Evolutionary conservation across 2,329 filamentous ascomycete species (phyloP).

Genomic region (Graphilbum sp.): DNA sequence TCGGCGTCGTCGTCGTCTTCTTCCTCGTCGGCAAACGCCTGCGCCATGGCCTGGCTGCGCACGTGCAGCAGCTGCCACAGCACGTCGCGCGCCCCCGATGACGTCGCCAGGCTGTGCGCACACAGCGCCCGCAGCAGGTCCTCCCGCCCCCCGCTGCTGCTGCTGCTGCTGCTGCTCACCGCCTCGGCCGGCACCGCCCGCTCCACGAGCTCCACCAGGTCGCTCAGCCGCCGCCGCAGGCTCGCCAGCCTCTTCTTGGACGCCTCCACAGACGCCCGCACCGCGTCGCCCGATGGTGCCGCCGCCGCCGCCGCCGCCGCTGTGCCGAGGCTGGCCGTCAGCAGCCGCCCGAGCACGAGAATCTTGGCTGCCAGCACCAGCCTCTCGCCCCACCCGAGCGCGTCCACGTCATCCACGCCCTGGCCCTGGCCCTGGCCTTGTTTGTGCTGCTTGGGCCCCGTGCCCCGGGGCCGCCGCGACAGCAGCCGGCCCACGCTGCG

Average conservation of each 20-base stretch:
- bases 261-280: constrained; percentile 32
- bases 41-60: constrained; percentile 50
- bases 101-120: constrained; percentile 69
- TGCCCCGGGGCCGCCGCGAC: background rate
- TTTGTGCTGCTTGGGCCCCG: constrained; percentile 16
- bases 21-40: constrained; percentile 36
- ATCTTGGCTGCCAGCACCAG: constrained; percentile 50
- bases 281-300: constrained; percentile 13
- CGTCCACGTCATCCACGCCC: background rate
- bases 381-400: constrained; percentile 26
- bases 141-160: constrained; percentile 9
- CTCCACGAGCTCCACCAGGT: constrained; percentile 45
- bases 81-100: constrained; percentile 63
- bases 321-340: constrained; percentile 52
- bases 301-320: background rate
- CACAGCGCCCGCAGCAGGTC: constrained; percentile 58
- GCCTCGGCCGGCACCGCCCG: constrained; percentile 2
- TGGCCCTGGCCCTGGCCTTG: background rate
- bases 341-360: constrained; percentile 56
- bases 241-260: constrained; percentile 46
- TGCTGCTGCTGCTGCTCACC: background rate
- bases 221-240: constrained; percentile 43
- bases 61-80: constrained; percentile 63
- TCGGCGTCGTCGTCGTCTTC: constrained; percentile 22
- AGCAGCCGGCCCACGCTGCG: constrained; percentile 32